Conservation (phyloP, 2,329 filamentous ascomycete species). For the Cercospora citrullina region DNA sequence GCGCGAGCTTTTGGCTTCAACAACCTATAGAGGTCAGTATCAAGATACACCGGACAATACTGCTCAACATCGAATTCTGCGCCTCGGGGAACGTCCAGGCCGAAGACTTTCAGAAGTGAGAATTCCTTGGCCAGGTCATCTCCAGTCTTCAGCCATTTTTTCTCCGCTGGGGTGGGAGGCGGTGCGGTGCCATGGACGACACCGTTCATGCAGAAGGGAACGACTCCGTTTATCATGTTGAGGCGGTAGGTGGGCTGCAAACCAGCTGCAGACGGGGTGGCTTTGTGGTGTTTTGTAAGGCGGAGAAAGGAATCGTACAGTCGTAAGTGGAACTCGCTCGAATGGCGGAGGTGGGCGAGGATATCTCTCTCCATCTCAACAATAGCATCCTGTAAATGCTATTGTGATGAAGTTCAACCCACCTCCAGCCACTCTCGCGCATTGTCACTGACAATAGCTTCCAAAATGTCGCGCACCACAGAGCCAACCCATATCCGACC, state of each 20-base stretch:
- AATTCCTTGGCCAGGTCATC: background rate
- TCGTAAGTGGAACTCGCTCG: background rate
- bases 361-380: background rate
- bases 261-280: background rate
- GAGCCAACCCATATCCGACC: background rate
- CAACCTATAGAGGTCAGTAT: background rate
- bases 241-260: background rate
- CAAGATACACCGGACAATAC: background rate
- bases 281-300: background rate
- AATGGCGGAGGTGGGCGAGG: background rate
- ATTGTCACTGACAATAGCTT: constrained; percentile 16
- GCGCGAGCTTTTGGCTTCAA: constrained; percentile 17
- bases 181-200: background rate
- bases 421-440: constrained; percentile 2
- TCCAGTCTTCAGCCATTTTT: background rate
- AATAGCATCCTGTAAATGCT: constrained; percentile 11
- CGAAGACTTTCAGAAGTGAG: background rate
- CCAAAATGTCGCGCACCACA: background rate
- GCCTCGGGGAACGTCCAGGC: background rate
- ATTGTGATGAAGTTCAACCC: constrained; percentile 8
- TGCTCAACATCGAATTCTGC: background rate
- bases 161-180: background rate
- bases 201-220: background rate
- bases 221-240: background rate
- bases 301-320: background rate